Conservation (phyloP, 139 green algal genomes). For the Picochlorum costavermella region DNA sequence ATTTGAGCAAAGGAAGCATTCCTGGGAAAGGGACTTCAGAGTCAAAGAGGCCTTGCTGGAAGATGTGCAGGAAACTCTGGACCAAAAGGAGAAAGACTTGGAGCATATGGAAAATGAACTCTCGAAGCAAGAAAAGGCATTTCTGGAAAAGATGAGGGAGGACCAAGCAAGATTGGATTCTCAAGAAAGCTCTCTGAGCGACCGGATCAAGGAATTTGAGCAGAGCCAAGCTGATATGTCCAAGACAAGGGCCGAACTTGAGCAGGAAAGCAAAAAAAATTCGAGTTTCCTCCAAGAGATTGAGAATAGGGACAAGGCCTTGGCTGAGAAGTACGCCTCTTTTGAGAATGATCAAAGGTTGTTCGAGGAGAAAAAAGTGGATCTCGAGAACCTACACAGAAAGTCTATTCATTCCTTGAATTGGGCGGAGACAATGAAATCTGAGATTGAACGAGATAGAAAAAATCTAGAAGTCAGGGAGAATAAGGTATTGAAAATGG, state of each 20-base stretch:
- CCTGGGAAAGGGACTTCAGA: constrained; percentile 21
- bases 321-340: no score
- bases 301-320: no score
- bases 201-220: constrained; percentile 12
- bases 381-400: constrained; percentile 12
- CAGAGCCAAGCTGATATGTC: neutral
- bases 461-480: constrained; percentile 18
- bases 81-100: neutral
- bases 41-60: constrained; percentile 10
- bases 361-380: constrained; percentile 7
- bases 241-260: no score
- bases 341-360: no score
- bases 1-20: constrained; percentile 18
- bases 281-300: no score
- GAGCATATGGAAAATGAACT: neutral
- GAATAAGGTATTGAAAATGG: constrained; percentile 15
- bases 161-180: no score
- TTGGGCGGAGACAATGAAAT: neutral
- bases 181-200: constrained; percentile 18
- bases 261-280: no score
- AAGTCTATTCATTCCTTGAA: neutral
- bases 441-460: constrained; percentile 20
- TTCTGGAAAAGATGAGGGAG: no score
- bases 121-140: neutral
- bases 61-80: neutral